A percentile compares a stretch with the other conserved stretches of the same genome.
Evolutionary conservation across 2,329 filamentous ascomycete species (phyloP).

Genomic region (Aspergillus fumigatiaffinis): DNA sequence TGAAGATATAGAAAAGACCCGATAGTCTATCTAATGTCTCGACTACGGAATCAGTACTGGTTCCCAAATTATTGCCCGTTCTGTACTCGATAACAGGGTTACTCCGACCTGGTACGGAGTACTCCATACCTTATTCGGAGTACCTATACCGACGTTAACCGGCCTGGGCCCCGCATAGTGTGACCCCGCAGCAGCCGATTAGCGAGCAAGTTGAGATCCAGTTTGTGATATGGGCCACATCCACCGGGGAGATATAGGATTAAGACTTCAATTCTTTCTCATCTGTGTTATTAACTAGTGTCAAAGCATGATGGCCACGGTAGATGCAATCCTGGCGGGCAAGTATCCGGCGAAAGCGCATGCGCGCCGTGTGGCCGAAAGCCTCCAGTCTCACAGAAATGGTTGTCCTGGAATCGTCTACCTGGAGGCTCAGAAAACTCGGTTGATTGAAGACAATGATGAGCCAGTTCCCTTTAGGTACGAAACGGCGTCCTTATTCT

Average conservation of each 20-base stretch:
- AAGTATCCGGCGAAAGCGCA: constrained; percentile 84
- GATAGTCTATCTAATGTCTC: background rate
- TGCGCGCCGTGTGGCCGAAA: constrained; percentile 75
- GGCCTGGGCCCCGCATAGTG: constrained; percentile 15
- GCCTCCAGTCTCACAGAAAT: constrained; percentile 62
- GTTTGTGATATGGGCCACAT: background rate
- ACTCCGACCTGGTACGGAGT: too few species aligned
- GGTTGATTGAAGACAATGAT: constrained; percentile 86
- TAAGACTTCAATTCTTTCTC: background rate
- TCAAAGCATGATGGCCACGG: constrained; percentile 25
- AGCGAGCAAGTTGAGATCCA: background rate
- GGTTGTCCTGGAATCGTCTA: constrained; percentile 74
- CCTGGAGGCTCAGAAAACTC: constrained; percentile 77
- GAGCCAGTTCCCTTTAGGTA: constrained; percentile 76
- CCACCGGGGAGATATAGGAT: background rate
- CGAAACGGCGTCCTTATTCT: background rate
- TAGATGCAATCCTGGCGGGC: constrained; percentile 45
- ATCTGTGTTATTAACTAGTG: background rate
- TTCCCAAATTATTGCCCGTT: background rate
- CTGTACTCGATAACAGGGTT: background rate
- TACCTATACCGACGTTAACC: background rate
- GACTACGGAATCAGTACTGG: background rate
- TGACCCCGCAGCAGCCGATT: constrained; percentile 6
- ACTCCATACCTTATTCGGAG: background rate
- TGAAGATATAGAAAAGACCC: background rate